Base-by-base conservation (phyloP, 106 monocot genomes). In the Allium sativum region DNA sequence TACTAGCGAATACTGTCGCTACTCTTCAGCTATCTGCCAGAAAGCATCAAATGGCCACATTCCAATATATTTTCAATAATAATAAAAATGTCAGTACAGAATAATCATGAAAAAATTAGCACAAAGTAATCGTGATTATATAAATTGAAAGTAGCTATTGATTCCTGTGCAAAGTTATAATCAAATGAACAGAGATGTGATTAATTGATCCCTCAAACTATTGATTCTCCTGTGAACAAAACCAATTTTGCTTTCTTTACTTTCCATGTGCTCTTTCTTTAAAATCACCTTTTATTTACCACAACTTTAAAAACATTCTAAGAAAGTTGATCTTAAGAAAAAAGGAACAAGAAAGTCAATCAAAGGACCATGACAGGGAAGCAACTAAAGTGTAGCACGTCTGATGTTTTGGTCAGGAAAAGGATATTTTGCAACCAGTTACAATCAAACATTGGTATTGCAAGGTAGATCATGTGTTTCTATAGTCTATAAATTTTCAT, bases 141-240 rank as follows among this genome's bases (percentile, higher is more conserved):
- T n/a, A n/a, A n/a, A n/a, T n/a, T n/a, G n/a, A n/a, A n/a, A n/a
- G n/a, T n/a, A n/a, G n/a, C n/a, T n/a, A n/a, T 31, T 31, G 64
- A 76, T 76, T 76, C 76, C 56, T 63, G 7, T 53, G 19, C 13
- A 15, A 15, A 45, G 70, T 59, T 12, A 59, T 8, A 0, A 48
- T 69, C 57, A 76, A 76, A 56, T 48, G 48, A 52, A 46, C 42
- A 21, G 8, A 58, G 69, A 76, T 69, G 58, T 50, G 53, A 19
- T n/a, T 20, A 51, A 17, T 20, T 57, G 18, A 19, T 64, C 18
- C 40, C 46, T 59, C 44, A 59, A 14, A 18, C 40, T 21, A 62
- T 62, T 41, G 47, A 14, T 48, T 61, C 62, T 12, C 20, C 47
- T 62, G 47, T 48, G 19, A 44, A 61, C 61, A 61, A 61, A 61